Evolutionary conservation across 2,329 filamentous ascomycete genomes (phyloP).

Genomic region (Aspergillus intermedius): DNA sequence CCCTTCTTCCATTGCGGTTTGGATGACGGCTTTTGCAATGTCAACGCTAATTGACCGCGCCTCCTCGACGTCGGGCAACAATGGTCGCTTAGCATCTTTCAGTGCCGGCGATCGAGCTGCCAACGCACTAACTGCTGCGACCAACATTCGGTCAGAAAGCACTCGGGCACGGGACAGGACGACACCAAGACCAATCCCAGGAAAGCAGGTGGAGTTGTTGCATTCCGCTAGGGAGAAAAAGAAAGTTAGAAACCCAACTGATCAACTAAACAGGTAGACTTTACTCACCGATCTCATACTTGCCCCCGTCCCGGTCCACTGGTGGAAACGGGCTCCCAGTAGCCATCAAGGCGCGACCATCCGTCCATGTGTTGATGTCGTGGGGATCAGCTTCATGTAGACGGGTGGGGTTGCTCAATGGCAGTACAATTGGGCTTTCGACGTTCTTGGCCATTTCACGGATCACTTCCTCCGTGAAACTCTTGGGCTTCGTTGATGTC

Average conservation of each 20-base stretch:
- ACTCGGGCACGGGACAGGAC: conserved; percentile 62
- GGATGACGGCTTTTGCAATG: conserved; percentile 70
- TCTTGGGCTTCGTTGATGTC: conserved; percentile 68
- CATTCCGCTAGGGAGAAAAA: conserved; percentile 59
- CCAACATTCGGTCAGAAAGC: conserved; percentile 71
- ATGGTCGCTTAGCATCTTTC: conserved; percentile 55
- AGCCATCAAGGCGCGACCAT: conserved; percentile 69
- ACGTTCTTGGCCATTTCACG: conserved; percentile 69
- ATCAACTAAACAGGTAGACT: background rate
- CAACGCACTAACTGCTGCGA: conserved; percentile 69
- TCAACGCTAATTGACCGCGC: conserved; percentile 70
- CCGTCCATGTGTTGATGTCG: conserved; percentile 71
- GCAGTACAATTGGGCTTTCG: conserved; percentile 68
- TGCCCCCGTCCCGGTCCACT: conserved; percentile 53
- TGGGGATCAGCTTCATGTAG: conserved; percentile 75
- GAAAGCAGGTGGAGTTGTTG: conserved; percentile 82
- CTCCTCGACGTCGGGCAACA: conserved; percentile 69
- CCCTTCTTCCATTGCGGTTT: conserved; percentile 61
- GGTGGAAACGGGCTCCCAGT: conserved; percentile 78
- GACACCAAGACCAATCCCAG: conserved; percentile 74
- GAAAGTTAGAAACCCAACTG: background rate
- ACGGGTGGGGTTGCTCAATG: conserved; percentile 76
- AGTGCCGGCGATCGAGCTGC: conserved; percentile 66
- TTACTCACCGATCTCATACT: conserved; percentile 48
- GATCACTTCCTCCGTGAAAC: conserved; percentile 70